These are phyloP conservation scores for Trichoderma reesei DNA, from an alignment of 495 filamentous ascomycete genomes.

Conservation along the genomic window DNA sequence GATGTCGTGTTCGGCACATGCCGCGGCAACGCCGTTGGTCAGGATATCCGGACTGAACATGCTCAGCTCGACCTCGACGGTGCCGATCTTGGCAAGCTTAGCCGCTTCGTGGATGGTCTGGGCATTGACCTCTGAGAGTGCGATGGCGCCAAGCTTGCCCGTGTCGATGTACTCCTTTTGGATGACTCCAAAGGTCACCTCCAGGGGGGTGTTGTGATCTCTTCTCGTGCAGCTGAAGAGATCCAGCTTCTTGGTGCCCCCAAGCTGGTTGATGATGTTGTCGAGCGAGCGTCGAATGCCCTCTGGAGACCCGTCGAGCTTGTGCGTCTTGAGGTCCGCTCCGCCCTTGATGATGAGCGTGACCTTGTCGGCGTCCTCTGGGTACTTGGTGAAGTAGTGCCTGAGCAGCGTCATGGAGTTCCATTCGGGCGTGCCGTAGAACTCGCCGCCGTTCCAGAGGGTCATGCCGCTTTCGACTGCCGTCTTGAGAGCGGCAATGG, in stretches of 20 bases:
- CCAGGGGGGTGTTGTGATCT: slow-evolving; percentile 47
- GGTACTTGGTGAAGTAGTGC: slow-evolving; percentile 57
- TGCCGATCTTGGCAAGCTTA: slow-evolving; percentile 57
- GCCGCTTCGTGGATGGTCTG: slow-evolving; percentile 65
- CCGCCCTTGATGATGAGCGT: slow-evolving; percentile 59
- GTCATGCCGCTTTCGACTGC: slow-evolving; percentile 55
- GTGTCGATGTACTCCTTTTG: slow-evolving; percentile 56
- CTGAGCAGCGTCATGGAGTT: slow-evolving; percentile 59
- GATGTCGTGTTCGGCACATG: slow-evolving; percentile 61
- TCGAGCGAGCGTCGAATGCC: slow-evolving; percentile 59
- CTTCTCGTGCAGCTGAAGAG: slow-evolving; percentile 71
- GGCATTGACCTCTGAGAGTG: slow-evolving; percentile 61
- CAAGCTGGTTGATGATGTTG: slow-evolving; percentile 49
- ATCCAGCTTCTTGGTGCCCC: slow-evolving; percentile 71
- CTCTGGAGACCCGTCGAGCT: slow-evolving; percentile 50
- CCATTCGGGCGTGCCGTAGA: slow-evolving; percentile 63
- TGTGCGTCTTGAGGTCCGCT: slow-evolving; percentile 22
- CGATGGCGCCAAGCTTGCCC: slow-evolving; percentile 73
- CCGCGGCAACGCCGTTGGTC: slow-evolving; percentile 60
- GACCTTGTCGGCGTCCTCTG: slow-evolving; percentile 56
- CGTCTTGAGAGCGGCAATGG: slow-evolving; percentile 58
- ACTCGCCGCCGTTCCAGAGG: slow-evolving; percentile 74
- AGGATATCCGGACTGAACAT: slow-evolving; percentile 59
- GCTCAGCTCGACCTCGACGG: slow-evolving; percentile 73
- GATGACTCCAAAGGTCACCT: slow-evolving; percentile 41